Evolutionary conservation across 306 rosid species (phyloP), one percentile per base, ranked within the genome.

Genomic region (Datisca glomerata): DNA sequence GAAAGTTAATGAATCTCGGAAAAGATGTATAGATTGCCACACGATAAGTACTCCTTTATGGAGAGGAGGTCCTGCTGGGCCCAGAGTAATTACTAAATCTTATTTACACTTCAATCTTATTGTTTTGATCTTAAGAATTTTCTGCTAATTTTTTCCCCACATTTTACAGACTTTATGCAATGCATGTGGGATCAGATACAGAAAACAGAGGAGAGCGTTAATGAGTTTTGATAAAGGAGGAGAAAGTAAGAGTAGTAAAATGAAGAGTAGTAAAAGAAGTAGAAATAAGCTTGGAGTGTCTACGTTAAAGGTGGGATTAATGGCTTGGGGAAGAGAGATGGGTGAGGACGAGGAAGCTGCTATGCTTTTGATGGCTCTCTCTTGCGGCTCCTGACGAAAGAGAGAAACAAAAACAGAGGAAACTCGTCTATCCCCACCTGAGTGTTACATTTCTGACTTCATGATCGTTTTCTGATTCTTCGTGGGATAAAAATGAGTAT

Each of bases 341-440:
- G 48, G 41, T 57, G 75, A 69, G 48, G 75, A 69, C 57, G 75
- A 69, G 53, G 51, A 53, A 22, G 70, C 75, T 0, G 70, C 75
- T 31, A 18, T 69, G 23, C 51, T 64, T 29, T 39, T 69, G 4
- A 63, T 69, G 70, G 59, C 75, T 13, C 49, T 69, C 21, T 69
- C 75, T 53, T 57, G 46, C 23, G 57, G 33, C 37, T 29, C 4
- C 21, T 6, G 3, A 8, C 6, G 13, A 50, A 5, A 21, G 13
- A 9, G 14, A 21, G 4, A 6, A 8, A 21, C 1, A 33, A 24
- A 6, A 16, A 28, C 23, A 25, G 0, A 23, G 46, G 22, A 20
- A 17, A 39, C n/a, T n/a, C n/a, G n/a, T n/a, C n/a, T n/a, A n/a
- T n/a, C n/a, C n/a, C n/a, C n/a, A n/a, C n/a, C n/a, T n/a, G n/a